Evolutionary conservation across 345 rosid species (phyloP).

Genomic region (Rubroshorea leprosula): DNA sequence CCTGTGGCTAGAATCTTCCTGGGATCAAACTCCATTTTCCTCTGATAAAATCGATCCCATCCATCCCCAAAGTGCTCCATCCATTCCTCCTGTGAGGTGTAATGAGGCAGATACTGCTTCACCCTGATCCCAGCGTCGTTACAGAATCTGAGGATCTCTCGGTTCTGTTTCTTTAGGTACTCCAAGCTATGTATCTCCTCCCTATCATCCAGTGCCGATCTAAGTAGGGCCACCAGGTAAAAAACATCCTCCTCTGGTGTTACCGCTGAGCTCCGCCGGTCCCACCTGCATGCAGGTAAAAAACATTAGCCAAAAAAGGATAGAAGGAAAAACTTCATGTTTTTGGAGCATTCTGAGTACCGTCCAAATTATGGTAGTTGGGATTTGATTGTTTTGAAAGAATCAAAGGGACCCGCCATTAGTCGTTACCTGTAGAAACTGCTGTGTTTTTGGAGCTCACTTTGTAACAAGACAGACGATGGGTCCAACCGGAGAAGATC

Average conservation of each 20-base stretch:
- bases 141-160: slow-evolving; percentile 66
- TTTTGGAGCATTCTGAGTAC: too few species aligned
- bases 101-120: slow-evolving; percentile 91
- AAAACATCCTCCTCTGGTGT: slow-evolving; percentile 91
- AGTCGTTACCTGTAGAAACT: too few species aligned
- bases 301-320: not conserved
- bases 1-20: slow-evolving; percentile 74
- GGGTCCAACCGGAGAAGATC: slow-evolving; percentile 32
- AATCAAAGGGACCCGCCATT: slow-evolving; percentile 15
- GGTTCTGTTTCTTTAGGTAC: slow-evolving; percentile 67
- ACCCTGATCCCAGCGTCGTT: slow-evolving; percentile 61
- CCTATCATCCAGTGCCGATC: slow-evolving; percentile 66
- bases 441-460: too few species aligned
- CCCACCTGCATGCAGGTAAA: slow-evolving; percentile 76
- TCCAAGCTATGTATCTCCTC: slow-evolving; percentile 59
- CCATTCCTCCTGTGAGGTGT: slow-evolving; percentile 70
- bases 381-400: slow-evolving; percentile 22
- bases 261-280: slow-evolving; percentile 68
- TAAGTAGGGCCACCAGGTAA: slow-evolving; percentile 78
- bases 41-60: slow-evolving; percentile 58
- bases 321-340: not conserved
- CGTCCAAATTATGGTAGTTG: not conserved
- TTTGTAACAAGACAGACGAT: too few species aligned
- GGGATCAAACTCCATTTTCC: slow-evolving; percentile 75
- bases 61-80: slow-evolving; percentile 70